Percentiles rank a stretch among this genome's conserved stretches.
phyloP scores from a whole-genome alignment of 2,329 filamentous ascomycete genomes.

The Aspergillus bombycis region DNA sequence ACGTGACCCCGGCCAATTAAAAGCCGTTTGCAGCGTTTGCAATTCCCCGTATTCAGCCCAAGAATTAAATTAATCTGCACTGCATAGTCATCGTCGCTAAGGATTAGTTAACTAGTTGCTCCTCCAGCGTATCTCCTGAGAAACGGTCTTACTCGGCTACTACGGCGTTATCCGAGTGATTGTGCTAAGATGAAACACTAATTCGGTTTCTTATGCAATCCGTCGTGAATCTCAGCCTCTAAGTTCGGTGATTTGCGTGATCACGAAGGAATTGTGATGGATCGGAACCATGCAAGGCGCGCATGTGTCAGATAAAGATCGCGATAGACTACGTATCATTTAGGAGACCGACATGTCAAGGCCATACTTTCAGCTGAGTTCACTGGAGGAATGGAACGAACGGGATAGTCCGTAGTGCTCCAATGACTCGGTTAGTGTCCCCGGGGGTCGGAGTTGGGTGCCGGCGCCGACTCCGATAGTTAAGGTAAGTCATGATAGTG shows the following conservation, averaged over 20 bases:
- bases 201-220: neutral
- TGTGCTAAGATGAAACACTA: neutral
- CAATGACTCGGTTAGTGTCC: neutral
- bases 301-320: neutral
- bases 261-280: neutral
- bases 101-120: neutral
- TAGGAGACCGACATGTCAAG: neutral
- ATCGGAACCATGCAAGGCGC: neutral
- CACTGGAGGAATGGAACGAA: neutral
- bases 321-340: neutral
- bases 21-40: neutral
- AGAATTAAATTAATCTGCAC: neutral
- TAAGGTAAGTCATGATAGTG: neutral
- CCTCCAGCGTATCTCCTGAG: neutral
- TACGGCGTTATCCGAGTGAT: neutral
- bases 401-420: no score
- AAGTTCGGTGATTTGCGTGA: neutral
- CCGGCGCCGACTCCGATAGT: neutral
- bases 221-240: neutral
- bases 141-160: neutral
- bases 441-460: neutral
- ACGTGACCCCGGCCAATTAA: neutral
- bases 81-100: neutral
- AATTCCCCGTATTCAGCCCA: neutral
- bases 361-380: neutral